Conservation (phyloP, 106 monocot genomes). For the Allium cepa region DNA sequence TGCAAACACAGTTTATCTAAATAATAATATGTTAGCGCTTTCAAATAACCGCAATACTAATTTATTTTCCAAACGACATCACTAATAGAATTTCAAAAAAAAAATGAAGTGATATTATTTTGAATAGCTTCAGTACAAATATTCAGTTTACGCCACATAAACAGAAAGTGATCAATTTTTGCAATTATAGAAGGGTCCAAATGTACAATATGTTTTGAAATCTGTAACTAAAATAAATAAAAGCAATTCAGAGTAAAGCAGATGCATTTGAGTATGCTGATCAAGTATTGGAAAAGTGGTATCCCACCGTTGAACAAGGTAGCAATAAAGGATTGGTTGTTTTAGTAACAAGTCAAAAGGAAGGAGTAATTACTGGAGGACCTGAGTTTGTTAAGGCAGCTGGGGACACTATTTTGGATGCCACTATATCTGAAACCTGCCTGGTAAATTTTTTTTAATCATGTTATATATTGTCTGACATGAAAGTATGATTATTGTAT, state of each 20-base stretch:
- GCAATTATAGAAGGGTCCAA: too few species aligned
- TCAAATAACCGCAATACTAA: too few species aligned
- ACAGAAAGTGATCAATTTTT: too few species aligned
- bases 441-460: constrained; percentile 29
- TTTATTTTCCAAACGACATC: too few species aligned
- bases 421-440: constrained; percentile 90
- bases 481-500: not conserved
- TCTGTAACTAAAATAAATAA: not conserved
- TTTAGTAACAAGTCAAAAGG: constrained; percentile 87
- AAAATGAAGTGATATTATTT: too few species aligned
- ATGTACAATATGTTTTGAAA: too few species aligned
- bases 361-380: constrained; percentile 92
- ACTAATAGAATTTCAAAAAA: too few species aligned
- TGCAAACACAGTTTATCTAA: too few species aligned
- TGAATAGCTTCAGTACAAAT: too few species aligned
- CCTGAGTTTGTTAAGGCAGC: constrained; percentile 80
- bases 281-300: constrained; percentile 91
- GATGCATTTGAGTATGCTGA: constrained; percentile 99
- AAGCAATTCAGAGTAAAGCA: constrained; percentile 68
- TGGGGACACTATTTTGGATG: constrained; percentile 72
- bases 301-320: constrained; percentile 81
- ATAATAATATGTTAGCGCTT: too few species aligned
- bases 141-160: too few species aligned
- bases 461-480: not conserved
- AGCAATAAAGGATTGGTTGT: constrained; percentile 90